Percentiles rank a stretch among this genome's conserved stretches.
Conservation (phyloP, 192 early-diverging fungal genomes). For the Coemansia sp. region DNA sequence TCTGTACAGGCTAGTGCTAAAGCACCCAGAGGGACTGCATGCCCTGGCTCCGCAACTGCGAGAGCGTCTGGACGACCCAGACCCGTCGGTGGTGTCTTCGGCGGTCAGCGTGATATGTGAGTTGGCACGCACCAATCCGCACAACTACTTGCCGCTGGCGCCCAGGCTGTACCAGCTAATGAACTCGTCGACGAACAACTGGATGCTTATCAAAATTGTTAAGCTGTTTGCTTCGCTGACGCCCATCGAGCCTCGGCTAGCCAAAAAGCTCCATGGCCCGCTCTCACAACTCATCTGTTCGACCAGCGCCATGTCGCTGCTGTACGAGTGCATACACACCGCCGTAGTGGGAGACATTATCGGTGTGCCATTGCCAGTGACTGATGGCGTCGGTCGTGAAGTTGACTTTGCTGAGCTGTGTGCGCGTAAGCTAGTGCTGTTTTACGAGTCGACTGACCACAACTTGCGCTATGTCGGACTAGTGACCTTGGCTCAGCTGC, state of each 20-base stretch:
- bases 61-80: conserved; percentile 85
- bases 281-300: conserved; percentile 80
- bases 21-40: conserved; percentile 84
- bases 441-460: conserved; percentile 86
- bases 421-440: conserved; percentile 72
- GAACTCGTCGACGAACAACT: conserved; percentile 90
- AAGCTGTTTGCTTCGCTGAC: conserved; percentile 93
- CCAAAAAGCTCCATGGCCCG: conserved; percentile 82
- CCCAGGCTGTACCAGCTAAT: conserved; percentile 91
- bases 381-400: conserved; percentile 37
- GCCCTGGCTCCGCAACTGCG: conserved; percentile 79
- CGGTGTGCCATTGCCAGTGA: conserved; percentile 53
- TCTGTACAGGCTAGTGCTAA: conserved; percentile 84
- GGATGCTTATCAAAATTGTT: conserved; percentile 99
- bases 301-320: conserved; percentile 90
- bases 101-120: conserved; percentile 97
- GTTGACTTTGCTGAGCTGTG: conserved; percentile 75
- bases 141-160: conserved; percentile 89
- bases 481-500: conserved; percentile 77
- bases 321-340: conserved; percentile 98
- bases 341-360: conserved; percentile 89
- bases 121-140: conserved; percentile 87
- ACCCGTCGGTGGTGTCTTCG: conserved; percentile 89
- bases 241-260: conserved; percentile 89
- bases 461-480: conserved; percentile 88